Conservation (phyloP, 2,329 filamentous ascomycete genomes). For the Neopestalotiopsis sp. region DNA sequence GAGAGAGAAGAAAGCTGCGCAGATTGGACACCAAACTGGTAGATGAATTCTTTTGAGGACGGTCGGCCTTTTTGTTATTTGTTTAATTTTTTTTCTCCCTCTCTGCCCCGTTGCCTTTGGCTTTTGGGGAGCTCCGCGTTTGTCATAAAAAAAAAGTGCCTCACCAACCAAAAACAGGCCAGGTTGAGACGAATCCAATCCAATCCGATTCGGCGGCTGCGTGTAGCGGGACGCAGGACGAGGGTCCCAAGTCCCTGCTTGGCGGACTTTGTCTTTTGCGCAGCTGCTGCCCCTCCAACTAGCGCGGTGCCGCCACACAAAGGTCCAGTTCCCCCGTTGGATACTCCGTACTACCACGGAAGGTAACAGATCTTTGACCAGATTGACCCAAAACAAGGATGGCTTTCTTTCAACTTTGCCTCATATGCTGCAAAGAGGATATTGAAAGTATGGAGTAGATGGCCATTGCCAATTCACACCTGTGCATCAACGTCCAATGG, state of each 20-base stretch:
- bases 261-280: neutral
- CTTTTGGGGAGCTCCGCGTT: conserved; percentile 14
- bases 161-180: conserved; percentile 7
- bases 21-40: neutral
- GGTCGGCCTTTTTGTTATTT: conserved; percentile 6
- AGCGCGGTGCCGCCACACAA: neutral
- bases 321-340: neutral
- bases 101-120: neutral
- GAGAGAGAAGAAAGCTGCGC: neutral
- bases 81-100: conserved; percentile 4
- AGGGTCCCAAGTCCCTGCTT: neutral
- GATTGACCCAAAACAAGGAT: neutral
- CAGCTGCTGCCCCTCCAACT: neutral
- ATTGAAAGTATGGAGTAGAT: neutral
- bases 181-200: neutral
- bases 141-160: conserved; percentile 14
- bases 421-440: neutral
- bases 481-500: neutral
- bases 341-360: too few species aligned
- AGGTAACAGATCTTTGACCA: neutral
- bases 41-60: neutral
- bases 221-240: neutral
- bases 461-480: neutral
- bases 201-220: conserved; percentile 10
- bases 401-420: neutral